Evolutionary conservation across 805 yeast species (phyloP), one percentile per base, ranked within the genome.

Genomic region (Kurtzmaniella fragi): DNA sequence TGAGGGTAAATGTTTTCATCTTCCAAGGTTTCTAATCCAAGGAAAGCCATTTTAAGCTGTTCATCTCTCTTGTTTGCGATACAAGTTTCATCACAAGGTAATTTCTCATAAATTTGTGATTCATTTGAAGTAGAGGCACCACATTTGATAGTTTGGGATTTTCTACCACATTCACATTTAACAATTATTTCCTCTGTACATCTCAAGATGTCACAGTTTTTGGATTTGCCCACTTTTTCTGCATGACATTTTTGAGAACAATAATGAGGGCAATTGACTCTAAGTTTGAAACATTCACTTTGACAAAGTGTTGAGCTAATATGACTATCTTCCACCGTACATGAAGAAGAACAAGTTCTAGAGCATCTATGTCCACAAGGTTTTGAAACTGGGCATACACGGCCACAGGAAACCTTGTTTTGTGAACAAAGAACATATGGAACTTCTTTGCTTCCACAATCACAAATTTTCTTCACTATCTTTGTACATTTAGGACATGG

Each of bases 401-500:
- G 50, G 4, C 73, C 70, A 61, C 97, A 89, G 3, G 86, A 78
- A 0, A 82, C 88, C 23, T 66, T 69, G 2, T 69, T 67, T 45
- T 82, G 86, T 36, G 80, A 82, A 62, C 97, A 83, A 49, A 75
- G 75, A 17, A 84, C 76, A 13, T 84, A 82, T 27, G 77, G 71
- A 8, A 86, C 70, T 4, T 62, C 59, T 9, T 54, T 49, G 23
- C 44, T 65, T 2, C 84, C 85, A 67, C 93, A 84, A 46, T 72
- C 70, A 55, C 95, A 84, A 16, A 45, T 47, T 46, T 76, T 80
- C 23, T 68, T 63, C 2, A 80, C 81, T 5, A 77, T 43, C 10
- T 47, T 45, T 5, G 95, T 84, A 59, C 96, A 89, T 43, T 78
- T 78, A 0, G 95, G 95, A 59, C 97, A 89, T 2, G 61, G 51